Percentiles rank a stretch among this genome's conserved stretches.
Evolutionary conservation across 2,329 filamentous ascomycete species (phyloP).

Genomic region (Fusarium duplospermum): DNA sequence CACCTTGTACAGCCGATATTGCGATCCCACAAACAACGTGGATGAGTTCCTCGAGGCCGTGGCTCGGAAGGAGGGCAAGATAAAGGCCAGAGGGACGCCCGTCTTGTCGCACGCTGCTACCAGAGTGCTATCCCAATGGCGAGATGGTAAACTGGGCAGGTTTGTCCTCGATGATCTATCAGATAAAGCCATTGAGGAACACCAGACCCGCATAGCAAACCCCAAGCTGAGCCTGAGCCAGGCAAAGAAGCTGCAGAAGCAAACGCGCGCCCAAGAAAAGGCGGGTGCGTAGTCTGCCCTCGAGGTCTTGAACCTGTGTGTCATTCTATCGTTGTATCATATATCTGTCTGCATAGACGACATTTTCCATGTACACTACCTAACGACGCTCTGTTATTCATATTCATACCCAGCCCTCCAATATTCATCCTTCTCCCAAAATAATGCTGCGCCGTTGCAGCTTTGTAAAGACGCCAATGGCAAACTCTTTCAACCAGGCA

Average conservation of each 20-base stretch:
- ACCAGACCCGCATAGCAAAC: slow-evolving; percentile 60
- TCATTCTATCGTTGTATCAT: slow-evolving; percentile 17
- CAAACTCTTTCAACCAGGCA: slow-evolving; percentile 11
- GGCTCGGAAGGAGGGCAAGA: slow-evolving; percentile 78
- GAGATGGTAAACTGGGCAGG: slow-evolving; percentile 77
- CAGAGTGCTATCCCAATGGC: slow-evolving; percentile 86
- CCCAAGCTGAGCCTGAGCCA: slow-evolving; percentile 72
- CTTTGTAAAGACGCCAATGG: slow-evolving; percentile 26
- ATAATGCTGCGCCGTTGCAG: slow-evolving; percentile 18
- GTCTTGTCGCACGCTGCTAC: slow-evolving; percentile 79
- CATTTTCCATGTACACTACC: slow-evolving; percentile 33
- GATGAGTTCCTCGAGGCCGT: slow-evolving; percentile 76
- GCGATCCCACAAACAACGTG: slow-evolving; percentile 86
- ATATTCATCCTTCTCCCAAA: slow-evolving; percentile 14
- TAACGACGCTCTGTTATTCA: slow-evolving; percentile 25
- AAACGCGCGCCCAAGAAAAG: slow-evolving; percentile 61
- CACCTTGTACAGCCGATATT: slow-evolving; percentile 70
- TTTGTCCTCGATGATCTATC: slow-evolving; percentile 84
- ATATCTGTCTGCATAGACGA: slow-evolving; percentile 24
- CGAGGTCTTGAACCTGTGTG: not conserved
- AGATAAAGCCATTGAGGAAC: slow-evolving; percentile 64
- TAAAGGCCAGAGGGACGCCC: slow-evolving; percentile 78
- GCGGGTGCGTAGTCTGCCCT: slow-evolving; percentile 41
- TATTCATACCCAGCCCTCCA: slow-evolving; percentile 9
- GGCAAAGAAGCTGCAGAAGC: slow-evolving; percentile 75